A percentile compares a stretch with the other conserved stretches of the same genome.
phyloP scores from a whole-genome alignment of 805 yeast species.

The Hermanozyma aechmeae region DNA sequence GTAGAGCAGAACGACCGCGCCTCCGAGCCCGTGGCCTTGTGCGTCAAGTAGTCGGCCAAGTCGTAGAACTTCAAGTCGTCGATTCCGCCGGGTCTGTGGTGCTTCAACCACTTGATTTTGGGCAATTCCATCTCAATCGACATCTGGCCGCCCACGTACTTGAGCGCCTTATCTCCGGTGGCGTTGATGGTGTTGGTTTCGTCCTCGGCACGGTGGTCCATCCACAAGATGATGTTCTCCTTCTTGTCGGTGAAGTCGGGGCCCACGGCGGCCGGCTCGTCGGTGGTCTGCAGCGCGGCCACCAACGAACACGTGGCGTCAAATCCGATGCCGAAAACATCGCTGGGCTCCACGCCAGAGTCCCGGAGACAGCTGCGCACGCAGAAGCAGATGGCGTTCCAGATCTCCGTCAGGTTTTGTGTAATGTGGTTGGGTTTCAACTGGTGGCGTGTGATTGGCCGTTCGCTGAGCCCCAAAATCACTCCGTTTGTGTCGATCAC shows the following conservation, averaged over 20 bases:
- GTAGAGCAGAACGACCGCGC: conserved; percentile 84
- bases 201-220: conserved; percentile 90
- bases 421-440: conserved; percentile 66
- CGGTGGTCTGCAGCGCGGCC: conserved; percentile 55
- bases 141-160: conserved; percentile 96
- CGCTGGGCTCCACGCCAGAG: conserved; percentile 57
- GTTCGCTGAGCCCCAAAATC: conserved; percentile 68
- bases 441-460: conserved; percentile 71
- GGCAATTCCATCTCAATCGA: conserved; percentile 98
- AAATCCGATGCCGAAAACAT: conserved; percentile 82
- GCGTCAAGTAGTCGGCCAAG: conserved; percentile 84
- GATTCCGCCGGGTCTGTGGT: conserved; percentile 57
- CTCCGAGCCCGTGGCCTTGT: conserved; percentile 80
- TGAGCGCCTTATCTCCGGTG: conserved; percentile 68
- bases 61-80: conserved; percentile 79
- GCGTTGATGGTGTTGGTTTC: conserved; percentile 79
- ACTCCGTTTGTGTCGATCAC: conserved; percentile 77
- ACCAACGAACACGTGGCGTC: conserved; percentile 97
- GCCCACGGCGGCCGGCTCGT: conserved; percentile 79
- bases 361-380: conserved; percentile 68
- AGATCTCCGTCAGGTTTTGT: conserved; percentile 84
- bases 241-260: conserved; percentile 68
- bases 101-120: conserved; percentile 92
- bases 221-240: conserved; percentile 90
- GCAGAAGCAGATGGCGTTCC: conserved; percentile 82